phyloP scores from a whole-genome alignment of 2,329 filamentous ascomycete species.

The Fusarium multiceps region DNA sequence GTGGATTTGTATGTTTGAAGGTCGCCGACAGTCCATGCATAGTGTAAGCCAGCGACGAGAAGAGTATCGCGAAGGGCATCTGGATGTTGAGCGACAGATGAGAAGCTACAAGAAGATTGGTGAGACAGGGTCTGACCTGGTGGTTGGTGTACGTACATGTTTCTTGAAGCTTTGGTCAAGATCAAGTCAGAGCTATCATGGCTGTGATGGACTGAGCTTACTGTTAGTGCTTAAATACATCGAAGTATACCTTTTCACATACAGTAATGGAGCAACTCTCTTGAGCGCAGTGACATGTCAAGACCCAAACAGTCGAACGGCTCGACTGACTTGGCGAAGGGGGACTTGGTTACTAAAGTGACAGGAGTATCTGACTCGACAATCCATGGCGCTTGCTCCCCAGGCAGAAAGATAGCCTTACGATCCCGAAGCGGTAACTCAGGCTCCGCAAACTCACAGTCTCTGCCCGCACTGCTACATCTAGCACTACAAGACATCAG shows the following conservation, averaged over 20 bases:
- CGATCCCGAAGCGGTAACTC: conserved; percentile 42
- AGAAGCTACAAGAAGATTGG: background rate
- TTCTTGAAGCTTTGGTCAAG: conserved; percentile 9
- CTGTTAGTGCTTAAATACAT: background rate
- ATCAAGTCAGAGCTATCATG: conserved; percentile 8
- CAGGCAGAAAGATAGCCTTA: conserved; percentile 29
- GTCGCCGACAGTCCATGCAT: conserved; percentile 39
- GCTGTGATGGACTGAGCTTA: conserved; percentile 29
- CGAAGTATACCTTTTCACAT: background rate
- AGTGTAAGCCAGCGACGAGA: conserved; percentile 35
- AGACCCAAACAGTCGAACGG: conserved; percentile 38
- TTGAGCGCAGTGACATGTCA: conserved; percentile 42
- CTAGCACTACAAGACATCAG: conserved; percentile 11
- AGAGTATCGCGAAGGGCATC: conserved; percentile 38
- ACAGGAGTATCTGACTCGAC: background rate
- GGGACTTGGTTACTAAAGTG: background rate
- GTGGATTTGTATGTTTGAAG: conserved; percentile 33
- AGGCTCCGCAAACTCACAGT: conserved; percentile 33
- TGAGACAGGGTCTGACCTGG: accelerated
- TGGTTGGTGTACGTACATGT: background rate
- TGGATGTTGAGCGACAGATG: conserved; percentile 31
- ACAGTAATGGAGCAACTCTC: conserved; percentile 43
- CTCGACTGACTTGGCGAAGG: conserved; percentile 17
- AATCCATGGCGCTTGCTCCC: conserved; percentile 41
- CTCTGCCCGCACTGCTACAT: conserved; percentile 20